Evolutionary conservation across 345 rosid species (phyloP).

Genomic region (Reutealis trisperma): DNA sequence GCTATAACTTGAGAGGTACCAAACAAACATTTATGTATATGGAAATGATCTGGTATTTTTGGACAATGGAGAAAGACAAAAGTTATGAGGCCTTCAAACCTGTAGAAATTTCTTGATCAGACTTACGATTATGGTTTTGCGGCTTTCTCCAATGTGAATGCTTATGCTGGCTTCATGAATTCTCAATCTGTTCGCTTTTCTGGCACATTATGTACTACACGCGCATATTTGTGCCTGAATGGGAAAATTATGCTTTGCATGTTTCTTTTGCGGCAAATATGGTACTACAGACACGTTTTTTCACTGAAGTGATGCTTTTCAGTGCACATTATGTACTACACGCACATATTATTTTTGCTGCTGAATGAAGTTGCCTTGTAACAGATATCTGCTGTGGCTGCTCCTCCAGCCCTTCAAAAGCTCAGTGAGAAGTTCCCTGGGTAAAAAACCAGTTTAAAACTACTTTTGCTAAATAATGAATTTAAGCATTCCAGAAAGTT

Average conservation of each 20-base stretch:
- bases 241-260: neutral
- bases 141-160: neutral
- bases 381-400: constrained; percentile 90
- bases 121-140: neutral
- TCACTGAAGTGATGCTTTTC: no score
- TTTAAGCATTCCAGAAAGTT: neutral
- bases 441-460: constrained; percentile 43
- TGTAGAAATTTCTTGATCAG: neutral
- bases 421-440: constrained; percentile 94
- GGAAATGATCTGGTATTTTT: neutral
- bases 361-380: constrained; percentile 17
- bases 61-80: neutral
- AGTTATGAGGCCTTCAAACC: neutral
- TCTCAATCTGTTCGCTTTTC: neutral
- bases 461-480: neutral
- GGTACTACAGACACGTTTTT: no score
- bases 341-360: neutral
- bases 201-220: neutral
- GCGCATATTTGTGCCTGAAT: neutral
- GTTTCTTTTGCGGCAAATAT: neutral
- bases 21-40: neutral
- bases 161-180: neutral
- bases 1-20: neutral
- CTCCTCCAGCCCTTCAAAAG: constrained; percentile 91
- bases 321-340: no score